Conservation (phyloP, 345 rosid genomes). For the Salix viminalis region DNA sequence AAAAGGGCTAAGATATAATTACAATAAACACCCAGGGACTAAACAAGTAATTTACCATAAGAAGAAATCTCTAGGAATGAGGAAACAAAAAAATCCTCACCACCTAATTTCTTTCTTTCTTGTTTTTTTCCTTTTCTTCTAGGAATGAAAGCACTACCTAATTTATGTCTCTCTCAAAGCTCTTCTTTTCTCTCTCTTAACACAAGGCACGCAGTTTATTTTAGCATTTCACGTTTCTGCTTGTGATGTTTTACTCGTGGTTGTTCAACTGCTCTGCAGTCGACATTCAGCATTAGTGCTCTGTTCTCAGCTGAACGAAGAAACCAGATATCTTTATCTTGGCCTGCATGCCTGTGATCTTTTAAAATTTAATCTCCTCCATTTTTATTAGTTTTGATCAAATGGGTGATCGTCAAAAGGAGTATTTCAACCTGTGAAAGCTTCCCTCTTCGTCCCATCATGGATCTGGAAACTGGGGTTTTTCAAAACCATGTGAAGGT, state of each 20-base stretch:
- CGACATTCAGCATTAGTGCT: neutral
- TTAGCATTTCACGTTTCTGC: slow-evolving; percentile 12
- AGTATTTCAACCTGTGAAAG: slow-evolving; percentile 22
- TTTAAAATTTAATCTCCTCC: neutral
- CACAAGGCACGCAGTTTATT: neutral
- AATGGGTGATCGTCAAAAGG: slow-evolving; percentile 32
- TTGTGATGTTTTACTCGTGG: slow-evolving; percentile 18
- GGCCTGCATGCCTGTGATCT: slow-evolving; percentile 1
- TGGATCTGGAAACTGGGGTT: slow-evolving; percentile 64
- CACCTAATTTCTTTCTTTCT: neutral
- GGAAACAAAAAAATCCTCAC: neutral
- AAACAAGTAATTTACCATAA: neutral
- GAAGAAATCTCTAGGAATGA: neutral
- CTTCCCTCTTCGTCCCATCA: slow-evolving; percentile 14
- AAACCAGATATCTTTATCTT: neutral
- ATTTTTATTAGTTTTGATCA: slow-evolving; percentile 11
- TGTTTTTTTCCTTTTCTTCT: neutral
- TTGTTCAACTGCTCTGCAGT: slow-evolving; percentile 44
- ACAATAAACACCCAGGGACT: neutral
- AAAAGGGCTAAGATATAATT: neutral
- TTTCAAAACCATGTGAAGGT: slow-evolving; percentile 50
- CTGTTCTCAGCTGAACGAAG: neutral
- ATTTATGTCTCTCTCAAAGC: neutral
- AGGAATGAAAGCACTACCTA: slow-evolving; percentile 2
- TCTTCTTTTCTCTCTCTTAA: neutral